Conservation (phyloP, 75 land plant genomes). For the Gnetum montanum region DNA sequence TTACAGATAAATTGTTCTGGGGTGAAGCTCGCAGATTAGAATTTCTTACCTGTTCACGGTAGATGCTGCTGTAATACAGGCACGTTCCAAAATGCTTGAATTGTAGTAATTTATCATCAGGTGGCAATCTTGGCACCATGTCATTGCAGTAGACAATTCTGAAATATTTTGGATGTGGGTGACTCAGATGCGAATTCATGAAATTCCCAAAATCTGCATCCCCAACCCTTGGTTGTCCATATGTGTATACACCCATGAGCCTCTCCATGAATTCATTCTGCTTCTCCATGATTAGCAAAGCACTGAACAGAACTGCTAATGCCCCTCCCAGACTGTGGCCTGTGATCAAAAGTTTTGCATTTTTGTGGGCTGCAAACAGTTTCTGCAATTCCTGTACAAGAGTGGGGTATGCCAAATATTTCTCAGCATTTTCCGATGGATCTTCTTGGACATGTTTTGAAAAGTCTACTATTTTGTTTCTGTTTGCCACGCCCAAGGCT, state of each 20-base stretch:
- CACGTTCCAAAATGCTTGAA: conserved; percentile 49
- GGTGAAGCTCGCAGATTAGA: too few species aligned
- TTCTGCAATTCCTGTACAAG: conserved; percentile 5
- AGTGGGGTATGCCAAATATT: conserved; percentile 21
- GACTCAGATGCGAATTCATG: conserved; percentile 26
- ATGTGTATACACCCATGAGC: conserved; percentile 23
- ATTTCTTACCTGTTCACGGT: too few species aligned
- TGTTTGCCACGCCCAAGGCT: conserved; percentile 16
- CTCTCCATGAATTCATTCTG: conserved; percentile 12
- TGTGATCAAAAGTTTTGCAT: conserved; percentile 26
- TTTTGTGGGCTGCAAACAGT: conserved; percentile 12
- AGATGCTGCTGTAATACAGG: conserved; percentile 30
- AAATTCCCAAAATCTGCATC: conserved; percentile 17
- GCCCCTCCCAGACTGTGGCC: conserved; percentile 47
- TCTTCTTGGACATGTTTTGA: background rate
- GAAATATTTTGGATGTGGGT: conserved; percentile 21
- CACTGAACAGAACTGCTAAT: conserved; percentile 21
- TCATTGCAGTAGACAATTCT: conserved; percentile 47
- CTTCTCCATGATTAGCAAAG: conserved; percentile 12
- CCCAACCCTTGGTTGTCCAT: conserved; percentile 37
- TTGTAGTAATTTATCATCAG: conserved; percentile 30
- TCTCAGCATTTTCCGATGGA: conserved; percentile 1
- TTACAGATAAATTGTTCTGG: too few species aligned
- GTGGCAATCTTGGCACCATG: conserved; percentile 41
- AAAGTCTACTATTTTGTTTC: background rate